These are phyloP conservation scores for Striga hermonthica DNA, from an alignment of 305 asterid genomes.

Conservation along the genomic window DNA sequence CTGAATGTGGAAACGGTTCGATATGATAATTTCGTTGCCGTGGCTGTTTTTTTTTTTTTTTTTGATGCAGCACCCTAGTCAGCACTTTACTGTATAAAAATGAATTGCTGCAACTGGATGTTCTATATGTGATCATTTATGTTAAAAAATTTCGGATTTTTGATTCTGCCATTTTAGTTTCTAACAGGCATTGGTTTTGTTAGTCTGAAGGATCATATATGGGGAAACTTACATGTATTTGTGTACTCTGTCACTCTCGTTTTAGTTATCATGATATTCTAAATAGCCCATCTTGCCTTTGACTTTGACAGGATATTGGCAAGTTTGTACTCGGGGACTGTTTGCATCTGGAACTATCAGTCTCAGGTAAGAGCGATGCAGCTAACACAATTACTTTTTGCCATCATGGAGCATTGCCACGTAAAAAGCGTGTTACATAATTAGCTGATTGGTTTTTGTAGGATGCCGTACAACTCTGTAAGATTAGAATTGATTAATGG, in stretches of 20 bases:
- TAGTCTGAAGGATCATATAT: not conserved
- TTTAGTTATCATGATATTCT: conserved; percentile 15
- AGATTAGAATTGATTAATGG: conserved; percentile 11
- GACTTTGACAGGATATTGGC: conserved; percentile 64
- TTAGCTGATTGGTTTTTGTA: conserved; percentile 26
- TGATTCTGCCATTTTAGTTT: not conserved
- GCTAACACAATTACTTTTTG: conserved; percentile 22
- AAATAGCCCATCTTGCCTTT: conserved; percentile 20
- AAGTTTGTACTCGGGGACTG: conserved; percentile 83
- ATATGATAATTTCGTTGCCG: not conserved
- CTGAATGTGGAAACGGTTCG: too few species aligned
- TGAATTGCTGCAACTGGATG: too few species aligned
- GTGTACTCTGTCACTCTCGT: conserved; percentile 5
- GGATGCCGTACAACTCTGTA: conserved; percentile 10
- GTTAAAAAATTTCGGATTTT: too few species aligned
- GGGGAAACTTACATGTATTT: not conserved
- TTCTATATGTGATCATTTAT: too few species aligned
- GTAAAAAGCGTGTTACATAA: conserved; percentile 12
- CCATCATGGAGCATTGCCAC: not conserved
- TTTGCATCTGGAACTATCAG: conserved; percentile 91
- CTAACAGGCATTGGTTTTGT: conserved; percentile 6
- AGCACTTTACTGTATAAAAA: too few species aligned
- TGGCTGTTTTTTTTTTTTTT: conserved; percentile 12
- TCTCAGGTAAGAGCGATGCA: conserved; percentile 57
- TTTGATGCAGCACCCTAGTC: conserved; percentile 23